phyloP scores from a whole-genome alignment of 768 basidiomycete genomes.

The Lactarius indigo region DNA sequence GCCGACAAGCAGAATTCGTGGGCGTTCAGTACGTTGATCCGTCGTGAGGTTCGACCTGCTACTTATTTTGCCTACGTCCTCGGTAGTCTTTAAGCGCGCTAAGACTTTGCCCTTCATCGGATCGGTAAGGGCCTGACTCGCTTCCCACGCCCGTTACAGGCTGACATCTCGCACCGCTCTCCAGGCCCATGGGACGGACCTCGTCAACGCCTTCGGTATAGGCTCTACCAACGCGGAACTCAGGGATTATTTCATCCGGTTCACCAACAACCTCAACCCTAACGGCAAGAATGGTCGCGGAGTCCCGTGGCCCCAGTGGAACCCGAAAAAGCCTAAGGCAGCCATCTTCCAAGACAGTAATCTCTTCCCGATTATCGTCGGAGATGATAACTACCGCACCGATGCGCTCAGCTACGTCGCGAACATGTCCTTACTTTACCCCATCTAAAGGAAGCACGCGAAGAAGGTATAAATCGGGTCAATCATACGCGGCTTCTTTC shows the following conservation, averaged over 20 bases:
- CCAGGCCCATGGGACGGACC: slow-evolving; percentile 14
- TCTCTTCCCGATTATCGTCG: slow-evolving; percentile 8
- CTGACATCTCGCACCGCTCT: neutral
- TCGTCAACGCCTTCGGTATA: slow-evolving; percentile 6
- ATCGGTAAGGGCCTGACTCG: slow-evolving; percentile 5
- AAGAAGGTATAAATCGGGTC: neutral
- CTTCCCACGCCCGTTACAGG: neutral
- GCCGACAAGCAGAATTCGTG: slow-evolving; percentile 20
- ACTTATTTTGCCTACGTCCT: neutral
- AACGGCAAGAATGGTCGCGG: slow-evolving; percentile 13
- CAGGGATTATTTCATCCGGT: slow-evolving; percentile 22
- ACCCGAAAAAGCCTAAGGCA: slow-evolving; percentile 13
- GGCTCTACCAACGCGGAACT: neutral
- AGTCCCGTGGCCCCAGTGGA: slow-evolving; percentile 23
- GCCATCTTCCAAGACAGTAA: slow-evolving; percentile 13
- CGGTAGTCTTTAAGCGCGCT: slow-evolving; percentile 20
- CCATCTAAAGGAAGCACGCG: slow-evolving; percentile 9
- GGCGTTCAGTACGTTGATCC: slow-evolving; percentile 17
- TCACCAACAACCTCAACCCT: slow-evolving; percentile 22
- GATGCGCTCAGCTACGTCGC: slow-evolving; percentile 10
- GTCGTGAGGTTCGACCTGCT: no score
- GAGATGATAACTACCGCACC: slow-evolving; percentile 20
- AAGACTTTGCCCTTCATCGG: slow-evolving; percentile 21
- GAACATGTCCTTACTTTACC: slow-evolving; percentile 20
- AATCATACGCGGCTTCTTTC: neutral